Evolutionary conservation across 441 rosid genomes (phyloP).

Genomic region (Euphorbia corollata): DNA sequence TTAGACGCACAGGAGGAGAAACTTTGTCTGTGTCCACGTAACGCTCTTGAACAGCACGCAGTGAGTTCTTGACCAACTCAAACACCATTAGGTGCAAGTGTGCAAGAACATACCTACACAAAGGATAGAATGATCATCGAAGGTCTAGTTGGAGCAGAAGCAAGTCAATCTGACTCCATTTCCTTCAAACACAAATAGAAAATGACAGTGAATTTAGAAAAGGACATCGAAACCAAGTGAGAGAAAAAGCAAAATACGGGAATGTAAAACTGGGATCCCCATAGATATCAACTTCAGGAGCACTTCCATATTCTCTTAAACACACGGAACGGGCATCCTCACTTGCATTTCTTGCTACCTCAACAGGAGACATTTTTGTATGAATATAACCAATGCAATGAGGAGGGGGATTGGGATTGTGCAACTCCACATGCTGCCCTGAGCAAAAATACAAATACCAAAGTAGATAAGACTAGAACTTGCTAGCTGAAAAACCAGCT

Average conservation of each 20-base stretch:
- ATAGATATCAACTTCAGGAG: conserved; percentile 67
- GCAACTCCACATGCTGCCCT: conserved; percentile 99
- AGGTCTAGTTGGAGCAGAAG: not conserved
- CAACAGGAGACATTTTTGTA: conserved; percentile 89
- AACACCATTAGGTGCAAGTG: conserved; percentile 93
- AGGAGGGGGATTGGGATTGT: conserved; percentile 80
- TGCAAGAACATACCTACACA: conserved; percentile 69
- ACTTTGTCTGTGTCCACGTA: conserved; percentile 66
- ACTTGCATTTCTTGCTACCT: conserved; percentile 72
- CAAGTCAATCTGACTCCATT: too few relatives aligned
- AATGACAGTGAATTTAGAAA: too few relatives aligned
- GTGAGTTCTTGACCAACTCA: conserved; percentile 93
- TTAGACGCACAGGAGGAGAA: conserved; percentile 68
- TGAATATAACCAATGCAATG: conserved; percentile 79
- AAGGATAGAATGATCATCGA: conserved; percentile 9
- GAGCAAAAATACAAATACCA: conserved; percentile 23
- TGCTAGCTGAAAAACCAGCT: not conserved
- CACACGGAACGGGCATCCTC: conserved; percentile 86
- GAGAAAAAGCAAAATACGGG: conserved; percentile 50
- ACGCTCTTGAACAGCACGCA: conserved; percentile 90
- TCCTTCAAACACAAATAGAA: too few relatives aligned
- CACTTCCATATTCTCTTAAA: conserved; percentile 76
- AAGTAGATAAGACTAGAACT: not conserved
- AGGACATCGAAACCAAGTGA: too few relatives aligned
- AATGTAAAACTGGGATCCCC: conserved; percentile 88